Evolutionary conservation across 495 filamentous ascomycete species (phyloP).

Genomic region (Amphirosellinia nigrospora): DNA sequence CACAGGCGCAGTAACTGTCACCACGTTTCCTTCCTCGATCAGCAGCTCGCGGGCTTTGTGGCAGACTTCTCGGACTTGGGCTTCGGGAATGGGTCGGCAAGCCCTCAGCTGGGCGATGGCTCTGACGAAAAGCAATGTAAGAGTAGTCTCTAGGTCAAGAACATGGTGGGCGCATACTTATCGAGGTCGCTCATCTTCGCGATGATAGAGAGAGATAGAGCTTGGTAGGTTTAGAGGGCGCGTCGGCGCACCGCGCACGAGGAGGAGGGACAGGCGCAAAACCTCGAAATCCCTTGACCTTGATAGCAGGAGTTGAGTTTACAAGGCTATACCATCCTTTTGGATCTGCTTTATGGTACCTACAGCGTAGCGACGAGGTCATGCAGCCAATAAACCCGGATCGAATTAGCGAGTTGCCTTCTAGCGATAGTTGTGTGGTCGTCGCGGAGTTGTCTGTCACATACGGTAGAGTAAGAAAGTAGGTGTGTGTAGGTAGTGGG

Average conservation of each 20-base stretch:
- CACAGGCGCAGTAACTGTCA: conserved; percentile 93
- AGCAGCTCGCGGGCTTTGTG: conserved; percentile 96
- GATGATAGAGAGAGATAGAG: not conserved
- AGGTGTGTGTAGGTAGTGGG: not conserved
- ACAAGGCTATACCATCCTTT: conserved; percentile 17
- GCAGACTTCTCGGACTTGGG: conserved; percentile 93
- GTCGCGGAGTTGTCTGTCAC: not conserved
- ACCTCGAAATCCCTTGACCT: conserved; percentile 1
- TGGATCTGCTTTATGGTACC: not conserved
- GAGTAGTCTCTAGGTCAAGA: conserved; percentile 2
- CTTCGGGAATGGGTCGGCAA: conserved; percentile 95
- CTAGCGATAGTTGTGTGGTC: not conserved
- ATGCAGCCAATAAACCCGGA: not conserved
- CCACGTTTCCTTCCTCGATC: conserved; percentile 98
- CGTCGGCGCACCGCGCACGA: conserved; percentile 20
- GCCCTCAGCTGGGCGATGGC: conserved; percentile 92
- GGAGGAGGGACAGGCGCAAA: conserved; percentile 5
- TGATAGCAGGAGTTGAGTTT: not conserved
- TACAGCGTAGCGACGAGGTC: not conserved
- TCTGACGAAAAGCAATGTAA: conserved; percentile 52
- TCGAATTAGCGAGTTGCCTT: not conserved
- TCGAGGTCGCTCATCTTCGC: conserved; percentile 84
- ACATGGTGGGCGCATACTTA: conserved; percentile 59
- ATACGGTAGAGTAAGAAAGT: not conserved
- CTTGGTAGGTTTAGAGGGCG: not conserved